Percentiles rank a stretch among this genome's conserved stretches.
phyloP scores from a whole-genome alignment of 129 eudicot species.

The Artemisia tridentata region DNA sequence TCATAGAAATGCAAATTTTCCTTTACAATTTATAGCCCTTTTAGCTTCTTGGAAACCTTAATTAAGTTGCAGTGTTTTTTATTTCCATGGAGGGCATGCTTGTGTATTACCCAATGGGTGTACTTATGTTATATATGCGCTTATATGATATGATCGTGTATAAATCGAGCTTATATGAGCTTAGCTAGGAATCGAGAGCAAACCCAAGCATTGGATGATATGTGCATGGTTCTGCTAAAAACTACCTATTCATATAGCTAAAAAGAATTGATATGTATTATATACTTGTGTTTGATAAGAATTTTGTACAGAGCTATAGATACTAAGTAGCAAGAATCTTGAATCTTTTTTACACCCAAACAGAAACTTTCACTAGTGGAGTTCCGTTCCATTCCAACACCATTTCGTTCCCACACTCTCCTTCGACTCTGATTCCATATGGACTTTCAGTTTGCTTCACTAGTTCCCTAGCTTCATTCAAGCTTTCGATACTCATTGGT shows the following conservation, averaged over 20 bases:
- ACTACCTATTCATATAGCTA: neutral
- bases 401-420: slow-evolving; percentile 49
- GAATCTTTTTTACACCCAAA: slow-evolving; percentile 41
- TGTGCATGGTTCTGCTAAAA: neutral
- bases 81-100: no score
- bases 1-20: no score
- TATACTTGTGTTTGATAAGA: neutral
- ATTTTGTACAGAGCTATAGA: slow-evolving; percentile 22
- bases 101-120: no score
- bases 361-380: slow-evolving; percentile 57
- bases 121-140: neutral
- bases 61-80: no score
- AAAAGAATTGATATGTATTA: neutral
- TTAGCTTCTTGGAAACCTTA: no score
- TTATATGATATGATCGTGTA: no score
- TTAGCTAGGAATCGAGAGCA: no score
- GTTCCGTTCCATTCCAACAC: slow-evolving; percentile 57
- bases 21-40: no score
- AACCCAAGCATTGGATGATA: neutral
- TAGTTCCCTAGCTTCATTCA: slow-evolving; percentile 50
- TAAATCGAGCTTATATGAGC: no score
- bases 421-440: slow-evolving; percentile 45
- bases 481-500: slow-evolving; percentile 38
- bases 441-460: slow-evolving; percentile 49
- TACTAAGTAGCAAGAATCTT: slow-evolving; percentile 3